A percentile compares a stretch with the other conserved stretches of the same genome.
These are phyloP conservation scores for Kazachstania sp. DNA, from an alignment of 1,139 yeast species.

Conservation along the genomic window DNA sequence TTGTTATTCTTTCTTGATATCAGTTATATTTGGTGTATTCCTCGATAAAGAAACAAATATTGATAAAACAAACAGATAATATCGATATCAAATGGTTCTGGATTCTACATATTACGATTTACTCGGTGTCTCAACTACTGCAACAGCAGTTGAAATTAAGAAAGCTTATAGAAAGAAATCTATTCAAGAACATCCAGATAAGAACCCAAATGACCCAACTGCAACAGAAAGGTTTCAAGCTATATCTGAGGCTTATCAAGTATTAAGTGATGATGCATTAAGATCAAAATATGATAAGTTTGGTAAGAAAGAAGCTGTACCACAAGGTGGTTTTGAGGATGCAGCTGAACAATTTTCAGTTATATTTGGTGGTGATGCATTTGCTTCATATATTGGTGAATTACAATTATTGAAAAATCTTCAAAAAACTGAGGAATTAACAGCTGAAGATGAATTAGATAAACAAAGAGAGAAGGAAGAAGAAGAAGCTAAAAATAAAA, in stretches of 20 bases:
- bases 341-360: slow-evolving; percentile 59
- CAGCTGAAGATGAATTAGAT: slow-evolving; percentile 27
- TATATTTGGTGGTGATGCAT: slow-evolving; percentile 72
- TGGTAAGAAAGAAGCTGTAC: slow-evolving; percentile 57
- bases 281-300: slow-evolving; percentile 55
- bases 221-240: slow-evolving; percentile 60
- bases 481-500: slow-evolving; percentile 41
- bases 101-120: slow-evolving; percentile 85
- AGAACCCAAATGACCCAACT: slow-evolving; percentile 73
- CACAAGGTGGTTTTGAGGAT: slow-evolving; percentile 60
- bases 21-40: too few relatives aligned
- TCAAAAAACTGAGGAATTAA: slow-evolving; percentile 41
- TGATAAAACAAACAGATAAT: not conserved
- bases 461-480: slow-evolving; percentile 47
- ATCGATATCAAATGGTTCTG: slow-evolving; percentile 53
- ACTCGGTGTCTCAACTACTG: slow-evolving; percentile 56
- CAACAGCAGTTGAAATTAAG: slow-evolving; percentile 75
- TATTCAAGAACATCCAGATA: slow-evolving; percentile 84
- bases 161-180: slow-evolving; percentile 91
- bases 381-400: slow-evolving; percentile 67
- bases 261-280: slow-evolving; percentile 49
- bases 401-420: slow-evolving; percentile 52
- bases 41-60: too few relatives aligned
- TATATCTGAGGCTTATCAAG: slow-evolving; percentile 63
- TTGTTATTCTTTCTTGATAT: too few relatives aligned